Conservation (phyloP, 345 rosid genomes). For the Citrus hindsii region DNA sequence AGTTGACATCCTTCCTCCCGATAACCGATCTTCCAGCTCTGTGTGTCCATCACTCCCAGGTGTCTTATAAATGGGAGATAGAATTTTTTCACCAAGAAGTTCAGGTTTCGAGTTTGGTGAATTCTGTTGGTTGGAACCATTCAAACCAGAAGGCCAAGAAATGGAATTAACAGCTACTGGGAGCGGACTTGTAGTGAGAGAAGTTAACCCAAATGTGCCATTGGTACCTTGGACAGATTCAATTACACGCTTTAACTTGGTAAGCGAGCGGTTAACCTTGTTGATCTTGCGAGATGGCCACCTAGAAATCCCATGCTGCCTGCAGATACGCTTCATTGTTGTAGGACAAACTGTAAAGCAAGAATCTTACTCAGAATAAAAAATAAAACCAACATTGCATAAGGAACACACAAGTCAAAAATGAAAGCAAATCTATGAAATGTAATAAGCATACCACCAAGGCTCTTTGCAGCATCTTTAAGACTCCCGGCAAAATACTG, state of each 20-base stretch:
- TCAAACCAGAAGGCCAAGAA: slow-evolving; percentile 63
- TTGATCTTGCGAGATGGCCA: slow-evolving; percentile 99
- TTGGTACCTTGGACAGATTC: slow-evolving; percentile 90
- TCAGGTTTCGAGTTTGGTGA: slow-evolving; percentile 41
- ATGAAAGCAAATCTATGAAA: neutral
- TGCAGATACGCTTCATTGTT: slow-evolving; percentile 99
- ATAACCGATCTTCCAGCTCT: slow-evolving; percentile 27
- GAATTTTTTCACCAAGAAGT: slow-evolving; percentile 23
- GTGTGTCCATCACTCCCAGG: slow-evolving; percentile 35
- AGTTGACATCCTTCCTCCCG: slow-evolving; percentile 18
- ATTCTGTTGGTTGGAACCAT: slow-evolving; percentile 45
- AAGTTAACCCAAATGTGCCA: slow-evolving; percentile 54
- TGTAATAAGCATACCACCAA: slow-evolving; percentile 61
- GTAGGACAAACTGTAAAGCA: slow-evolving; percentile 84
- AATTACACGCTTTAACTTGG: slow-evolving; percentile 74
- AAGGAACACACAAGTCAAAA: neutral
- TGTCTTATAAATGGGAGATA: slow-evolving; percentile 28
- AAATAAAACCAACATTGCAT: neutral
- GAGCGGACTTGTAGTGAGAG: slow-evolving; percentile 53
- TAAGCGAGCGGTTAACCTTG: slow-evolving; percentile 86
- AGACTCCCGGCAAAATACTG: slow-evolving; percentile 87
- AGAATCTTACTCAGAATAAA: slow-evolving; percentile 12
- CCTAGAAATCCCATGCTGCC: slow-evolving; percentile 94
- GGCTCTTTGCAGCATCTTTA: slow-evolving; percentile 96
- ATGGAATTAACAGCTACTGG: slow-evolving; percentile 60